Conservation (phyloP, 2,329 filamentous ascomycete genomes). For the Chlorencoelia australis region DNA sequence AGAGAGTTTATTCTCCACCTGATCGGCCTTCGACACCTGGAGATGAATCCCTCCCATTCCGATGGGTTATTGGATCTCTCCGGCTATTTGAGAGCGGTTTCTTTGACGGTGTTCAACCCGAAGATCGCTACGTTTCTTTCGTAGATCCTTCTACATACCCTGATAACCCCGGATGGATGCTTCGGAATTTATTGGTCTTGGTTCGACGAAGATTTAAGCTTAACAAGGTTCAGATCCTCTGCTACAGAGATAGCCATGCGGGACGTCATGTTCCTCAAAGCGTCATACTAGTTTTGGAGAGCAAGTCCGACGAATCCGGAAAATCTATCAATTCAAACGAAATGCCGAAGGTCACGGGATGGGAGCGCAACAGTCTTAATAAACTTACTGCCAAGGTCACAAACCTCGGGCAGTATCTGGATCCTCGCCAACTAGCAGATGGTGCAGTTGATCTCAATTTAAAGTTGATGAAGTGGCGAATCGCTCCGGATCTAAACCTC, state of each 20-base stretch:
- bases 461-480: conserved; percentile 98
- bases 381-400: conserved; percentile 71
- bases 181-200: conserved; percentile 80
- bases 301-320: conserved; percentile 10
- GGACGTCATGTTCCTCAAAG: conserved; percentile 73
- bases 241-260: conserved; percentile 76
- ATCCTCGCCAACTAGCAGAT: conserved; percentile 77
- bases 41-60: conserved; percentile 44
- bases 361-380: conserved; percentile 74
- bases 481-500: conserved; percentile 78
- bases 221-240: conserved; percentile 70
- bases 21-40: conserved; percentile 39
- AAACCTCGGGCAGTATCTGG: conserved; percentile 87
- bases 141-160: conserved; percentile 87
- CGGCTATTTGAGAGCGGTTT: conserved; percentile 78
- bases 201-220: conserved; percentile 74
- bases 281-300: conserved; percentile 51
- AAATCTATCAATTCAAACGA: conserved; percentile 21
- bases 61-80: conserved; percentile 70
- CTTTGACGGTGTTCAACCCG: conserved; percentile 60
- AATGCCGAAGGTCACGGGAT: conserved; percentile 88
- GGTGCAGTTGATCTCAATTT: conserved; percentile 93
- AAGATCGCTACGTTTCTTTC: conserved; percentile 77
- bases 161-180: conserved; percentile 81
- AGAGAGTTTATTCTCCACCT: conserved; percentile 45